phyloP scores from a whole-genome alignment of 208 protist genomes.

The Tritrichomonas musculus region DNA sequence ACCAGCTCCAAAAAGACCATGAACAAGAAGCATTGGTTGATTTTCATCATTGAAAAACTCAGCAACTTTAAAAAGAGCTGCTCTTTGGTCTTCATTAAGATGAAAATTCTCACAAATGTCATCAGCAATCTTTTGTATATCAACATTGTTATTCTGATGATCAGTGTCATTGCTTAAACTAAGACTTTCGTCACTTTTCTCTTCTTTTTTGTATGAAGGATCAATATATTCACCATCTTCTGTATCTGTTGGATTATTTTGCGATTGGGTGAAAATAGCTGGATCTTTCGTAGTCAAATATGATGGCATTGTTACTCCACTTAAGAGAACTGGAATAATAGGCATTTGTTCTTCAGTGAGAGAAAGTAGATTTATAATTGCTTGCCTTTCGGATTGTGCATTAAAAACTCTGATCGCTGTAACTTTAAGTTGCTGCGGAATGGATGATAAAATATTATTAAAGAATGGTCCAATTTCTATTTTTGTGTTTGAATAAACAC shows the following conservation, averaged over 20 bases:
- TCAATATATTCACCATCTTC: too few species aligned
- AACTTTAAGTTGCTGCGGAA: not conserved
- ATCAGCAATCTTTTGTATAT: not conserved
- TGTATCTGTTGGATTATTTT: too few species aligned
- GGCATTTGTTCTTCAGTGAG: not conserved
- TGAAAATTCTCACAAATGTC: not conserved
- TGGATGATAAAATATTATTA: not conserved
- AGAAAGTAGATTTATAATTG: not conserved
- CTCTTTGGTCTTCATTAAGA: not conserved
- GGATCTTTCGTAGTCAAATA: too few species aligned
- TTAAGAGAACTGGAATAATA: not conserved
- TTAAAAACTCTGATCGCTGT: not conserved
- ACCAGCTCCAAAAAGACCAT: constrained; percentile 43
- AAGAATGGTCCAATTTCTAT: not conserved
- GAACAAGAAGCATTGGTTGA: constrained; percentile 38
- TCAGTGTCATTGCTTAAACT: not conserved
- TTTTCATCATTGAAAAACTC: not conserved
- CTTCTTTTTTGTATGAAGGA: too few species aligned
- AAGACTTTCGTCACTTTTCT: too few species aligned
- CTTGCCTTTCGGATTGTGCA: not conserved
- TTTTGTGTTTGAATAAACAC: not conserved
- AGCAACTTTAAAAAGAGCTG: not conserved
- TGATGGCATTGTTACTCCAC: not conserved
- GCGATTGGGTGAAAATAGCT: too few species aligned
- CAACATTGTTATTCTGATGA: not conserved